Evolutionary conservation across 2,329 filamentous ascomycete genomes (phyloP).

Genomic region (Helminthosporium solani): DNA sequence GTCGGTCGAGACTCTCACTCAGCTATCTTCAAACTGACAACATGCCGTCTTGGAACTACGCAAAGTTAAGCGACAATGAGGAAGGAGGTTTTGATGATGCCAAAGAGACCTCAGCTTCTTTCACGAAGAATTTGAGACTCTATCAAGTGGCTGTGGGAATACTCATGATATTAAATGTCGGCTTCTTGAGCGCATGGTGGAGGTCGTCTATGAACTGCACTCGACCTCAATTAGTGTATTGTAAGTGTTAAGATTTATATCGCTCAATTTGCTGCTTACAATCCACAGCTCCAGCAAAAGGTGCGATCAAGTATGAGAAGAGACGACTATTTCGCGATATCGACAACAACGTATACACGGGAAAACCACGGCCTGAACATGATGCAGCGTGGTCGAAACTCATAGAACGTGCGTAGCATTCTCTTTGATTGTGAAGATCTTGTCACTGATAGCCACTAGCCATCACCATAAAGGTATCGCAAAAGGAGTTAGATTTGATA

Average conservation of each 20-base stretch:
- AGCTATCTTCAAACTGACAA: not conserved
- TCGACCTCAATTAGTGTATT: conserved; percentile 1
- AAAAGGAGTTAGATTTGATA: conserved; percentile 1
- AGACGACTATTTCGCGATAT: conserved; percentile 7
- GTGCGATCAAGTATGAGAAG: conserved; percentile 4
- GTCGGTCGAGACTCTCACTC: not conserved
- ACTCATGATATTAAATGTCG: no score
- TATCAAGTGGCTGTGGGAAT: no score
- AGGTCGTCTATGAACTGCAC: not conserved
- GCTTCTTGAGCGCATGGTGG: no score
- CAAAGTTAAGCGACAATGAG: not conserved
- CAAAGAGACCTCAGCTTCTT: not conserved
- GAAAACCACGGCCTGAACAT: conserved; percentile 8
- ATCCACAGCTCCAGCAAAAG: conserved; percentile 1
- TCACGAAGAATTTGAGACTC: not conserved
- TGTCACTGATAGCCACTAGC: conserved; percentile 1
- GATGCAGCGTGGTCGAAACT: conserved; percentile 9
- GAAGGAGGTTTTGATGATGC: not conserved
- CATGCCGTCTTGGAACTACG: not conserved
- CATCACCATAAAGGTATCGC: conserved; percentile 8
- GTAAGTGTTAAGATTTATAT: not conserved
- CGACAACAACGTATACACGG: conserved; percentile 3
- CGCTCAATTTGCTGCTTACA: not conserved
- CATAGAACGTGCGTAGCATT: conserved; percentile 5
- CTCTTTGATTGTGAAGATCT: not conserved